A percentile compares a stretch with the other conserved stretches of the same genome.
Conservation (phyloP, 495 filamentous ascomycete species). For the Aspergillus sparsus region DNA sequence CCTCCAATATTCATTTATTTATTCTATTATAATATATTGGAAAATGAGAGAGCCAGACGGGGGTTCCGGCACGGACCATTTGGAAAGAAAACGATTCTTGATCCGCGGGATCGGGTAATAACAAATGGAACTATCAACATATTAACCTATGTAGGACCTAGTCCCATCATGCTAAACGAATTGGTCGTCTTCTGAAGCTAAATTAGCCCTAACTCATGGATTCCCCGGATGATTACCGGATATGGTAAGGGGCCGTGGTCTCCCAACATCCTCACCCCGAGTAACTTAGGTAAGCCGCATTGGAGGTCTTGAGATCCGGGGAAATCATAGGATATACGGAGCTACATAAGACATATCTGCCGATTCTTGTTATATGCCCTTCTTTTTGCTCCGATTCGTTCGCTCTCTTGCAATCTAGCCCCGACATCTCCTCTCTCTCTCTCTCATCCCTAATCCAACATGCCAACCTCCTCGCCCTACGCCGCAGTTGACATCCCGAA, state of each 20-base stretch:
- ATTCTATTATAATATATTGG: no score
- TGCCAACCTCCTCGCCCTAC: conserved; percentile 34
- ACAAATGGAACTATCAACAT: no score
- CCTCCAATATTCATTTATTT: no score
- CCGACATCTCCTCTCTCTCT: neutral
- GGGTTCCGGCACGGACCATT: no score
- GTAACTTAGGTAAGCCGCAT: neutral
- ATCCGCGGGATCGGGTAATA: no score
- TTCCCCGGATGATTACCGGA: neutral
- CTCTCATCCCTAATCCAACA: neutral
- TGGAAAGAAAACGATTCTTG: no score
- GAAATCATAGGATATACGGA: neutral
- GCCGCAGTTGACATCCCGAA: conserved; percentile 61
- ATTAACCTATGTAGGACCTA: no score
- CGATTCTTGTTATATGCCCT: neutral
- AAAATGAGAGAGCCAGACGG: no score
- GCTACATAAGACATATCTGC: neutral
- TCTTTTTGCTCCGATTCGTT: neutral
- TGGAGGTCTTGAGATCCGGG: neutral
- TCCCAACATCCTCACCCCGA: neutral
- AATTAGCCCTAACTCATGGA: no score
- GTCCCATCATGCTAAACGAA: no score
- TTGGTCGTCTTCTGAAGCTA: no score
- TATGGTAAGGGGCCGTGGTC: neutral
- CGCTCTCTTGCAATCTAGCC: neutral